Base-by-base conservation (phyloP, 495 filamentous ascomycete genomes). In the Neurospora pannonica region DNA sequence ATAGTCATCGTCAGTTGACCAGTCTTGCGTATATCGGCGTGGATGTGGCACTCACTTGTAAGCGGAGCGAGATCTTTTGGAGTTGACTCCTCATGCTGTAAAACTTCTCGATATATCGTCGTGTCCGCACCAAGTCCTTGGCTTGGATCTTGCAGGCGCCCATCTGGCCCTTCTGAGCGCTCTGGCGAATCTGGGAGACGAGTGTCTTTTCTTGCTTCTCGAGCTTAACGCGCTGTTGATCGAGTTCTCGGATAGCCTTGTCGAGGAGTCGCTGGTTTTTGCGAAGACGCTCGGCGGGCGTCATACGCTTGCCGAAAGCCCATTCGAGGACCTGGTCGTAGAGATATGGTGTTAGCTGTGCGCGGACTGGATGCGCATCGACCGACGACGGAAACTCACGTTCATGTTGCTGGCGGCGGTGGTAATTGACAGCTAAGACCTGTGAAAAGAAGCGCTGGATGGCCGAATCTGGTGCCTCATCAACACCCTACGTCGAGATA, bases 191-290 rank as follows among this genome's bases (percentile, higher is more conserved):
- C 80, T 98, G 94, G 73, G 90, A 86, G 15, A 98, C 90, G 19
- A 99, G 87, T 80, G 97, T 97, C 89, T 98, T 98, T 87, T 99
- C 96, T 77, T 98, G 96, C 73, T 97, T 95, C 82, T 98, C 97
- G 8, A 99, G 88, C 85, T 99, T 99, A 60, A 93, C 88, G 54
- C 95, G 89, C 81, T 97, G 94, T 67, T 97, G 90, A 77, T 99
- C 97, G 24, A 98, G 87, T 84, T 99, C 96, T 72, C 96, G 91
- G 78, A 98, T 95, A 10, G 96, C 97, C 83, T 97, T 97, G 84
- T 99, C 95, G 71, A 98, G 90, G 72, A 97, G 93, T 76, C 97
- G 88, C 83, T 98, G 95, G 82, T 98, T 97, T 82, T 98, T 98
- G 83, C 96, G 92, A 80, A 98, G 88, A 78, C 96, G 92, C 87